Evolutionary conservation across 2,329 filamentous ascomycete genomes (phyloP), one percentile per base, ranked within the genome.

Genomic region (Aspergillus terreus): DNA sequence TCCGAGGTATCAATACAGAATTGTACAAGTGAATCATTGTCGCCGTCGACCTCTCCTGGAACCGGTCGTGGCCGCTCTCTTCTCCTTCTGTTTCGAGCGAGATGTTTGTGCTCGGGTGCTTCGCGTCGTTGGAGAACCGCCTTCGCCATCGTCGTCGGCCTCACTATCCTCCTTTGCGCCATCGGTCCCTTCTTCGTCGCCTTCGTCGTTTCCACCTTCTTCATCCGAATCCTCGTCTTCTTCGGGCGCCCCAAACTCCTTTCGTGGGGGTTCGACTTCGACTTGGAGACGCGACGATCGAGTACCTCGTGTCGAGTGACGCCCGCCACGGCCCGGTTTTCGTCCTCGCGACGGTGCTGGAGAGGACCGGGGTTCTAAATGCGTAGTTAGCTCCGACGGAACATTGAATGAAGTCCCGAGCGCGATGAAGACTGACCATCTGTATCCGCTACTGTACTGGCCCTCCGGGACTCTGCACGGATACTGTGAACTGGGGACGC

Each of bases 361-460:
- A 10, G 73, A 76, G 32, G 73, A 75, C 30, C 68, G 68, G 5
- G 69, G 66, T 58, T 76, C 74, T 76, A 51, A 19, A 51, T 33
- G 21, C 30, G 27, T 12, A 23, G 15, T 47, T 6, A 44, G 41
- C 32, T 6, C 23, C 4, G 17, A 21, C 17, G 6, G 19, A 11
- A 46, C 15, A 50, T 45, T 38, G n/a, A 21, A 27, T 21, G 23
- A 25, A 25, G 12, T 17, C n/a, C 15, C n/a, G 17, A 12, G 2
- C 7, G 27, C 27, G 27, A 30, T 30, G 9, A 12, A 5, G 46
- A 55, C 68, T 56, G 58, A 75, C 75, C 76, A 63, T 78, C 76
- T 47, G 75, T 77, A 50, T 77, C 73, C 44, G 71, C 74, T 21
- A 74, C 67, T 9, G 73, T 77, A 54, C 76, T 78, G 23, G 70